Percentiles rank a stretch among this genome's conserved stretches.
These are phyloP conservation scores for Canavalia ensiformis DNA, from an alignment of 306 rosid species.

Conservation along the genomic window DNA sequence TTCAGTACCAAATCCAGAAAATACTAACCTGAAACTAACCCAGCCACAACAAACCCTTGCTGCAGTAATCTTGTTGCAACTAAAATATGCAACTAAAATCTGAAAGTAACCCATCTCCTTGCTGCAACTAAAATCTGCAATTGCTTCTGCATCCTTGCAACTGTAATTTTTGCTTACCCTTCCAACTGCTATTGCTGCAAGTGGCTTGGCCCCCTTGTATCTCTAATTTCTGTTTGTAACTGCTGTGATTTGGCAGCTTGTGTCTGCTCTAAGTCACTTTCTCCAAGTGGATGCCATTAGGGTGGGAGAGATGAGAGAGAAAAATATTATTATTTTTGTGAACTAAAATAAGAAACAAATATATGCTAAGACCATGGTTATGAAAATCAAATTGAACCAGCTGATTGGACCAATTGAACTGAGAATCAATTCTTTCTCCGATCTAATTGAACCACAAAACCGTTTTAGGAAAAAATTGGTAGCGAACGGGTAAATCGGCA, in stretches of 20 bases:
- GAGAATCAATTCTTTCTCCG: no score
- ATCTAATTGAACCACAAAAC: no score
- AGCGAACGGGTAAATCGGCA: no score
- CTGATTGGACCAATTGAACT: no score
- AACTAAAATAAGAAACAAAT: constrained; percentile 9
- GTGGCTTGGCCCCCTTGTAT: not conserved
- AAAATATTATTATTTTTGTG: not conserved
- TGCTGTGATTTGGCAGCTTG: not conserved
- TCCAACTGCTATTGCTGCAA: not conserved
- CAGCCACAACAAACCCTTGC: not conserved
- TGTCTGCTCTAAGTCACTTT: not conserved
- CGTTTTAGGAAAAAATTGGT: no score
- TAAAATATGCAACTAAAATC: not conserved
- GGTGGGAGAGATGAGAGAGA: not conserved
- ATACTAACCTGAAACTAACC: not conserved
- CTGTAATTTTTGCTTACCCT: not conserved
- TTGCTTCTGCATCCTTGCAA: constrained; percentile 3
- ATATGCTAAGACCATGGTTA: not conserved
- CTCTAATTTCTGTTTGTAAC: not conserved
- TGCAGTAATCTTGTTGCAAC: not conserved
- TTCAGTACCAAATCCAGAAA: constrained; percentile 14
- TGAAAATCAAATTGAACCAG: no score
- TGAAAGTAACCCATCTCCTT: constrained; percentile 3
- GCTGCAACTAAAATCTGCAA: constrained; percentile 2
- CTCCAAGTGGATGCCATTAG: not conserved